A percentile compares a stretch with the other conserved stretches of the same genome.
These are phyloP conservation scores for Podila clonocystis DNA, from an alignment of 192 early-diverging fungal genomes.

Conservation along the genomic window DNA sequence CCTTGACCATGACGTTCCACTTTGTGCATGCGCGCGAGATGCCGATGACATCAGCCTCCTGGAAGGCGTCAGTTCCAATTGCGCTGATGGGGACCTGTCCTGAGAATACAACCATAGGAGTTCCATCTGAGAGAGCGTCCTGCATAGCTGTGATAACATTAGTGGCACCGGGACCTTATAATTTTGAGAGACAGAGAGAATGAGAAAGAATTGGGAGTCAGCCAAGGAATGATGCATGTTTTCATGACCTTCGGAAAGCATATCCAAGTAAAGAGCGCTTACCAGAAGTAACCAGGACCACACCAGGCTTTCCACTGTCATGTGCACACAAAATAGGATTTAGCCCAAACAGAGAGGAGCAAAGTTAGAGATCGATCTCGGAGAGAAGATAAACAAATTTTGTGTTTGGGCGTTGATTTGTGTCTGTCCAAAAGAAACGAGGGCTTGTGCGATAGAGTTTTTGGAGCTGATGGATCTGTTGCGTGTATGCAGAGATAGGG, in stretches of 20 bases:
- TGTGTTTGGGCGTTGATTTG: neutral
- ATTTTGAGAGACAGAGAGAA: conserved; percentile 37
- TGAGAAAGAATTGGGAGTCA: conserved; percentile 1
- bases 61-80: conserved; percentile 97
- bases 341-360: conserved; percentile 6
- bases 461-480: too few relatives aligned
- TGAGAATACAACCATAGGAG: conserved; percentile 94
- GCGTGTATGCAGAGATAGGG: conserved; percentile 20
- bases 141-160: conserved; percentile 98
- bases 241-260: neutral
- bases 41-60: conserved; percentile 97
- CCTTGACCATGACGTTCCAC: conserved; percentile 99
- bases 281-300: conserved; percentile 58
- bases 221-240: too few relatives aligned
- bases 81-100: conserved; percentile 94
- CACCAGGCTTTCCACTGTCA: conserved; percentile 78
- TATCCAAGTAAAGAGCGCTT: neutral
- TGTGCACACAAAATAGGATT: conserved; percentile 14
- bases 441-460: too few relatives aligned
- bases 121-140: conserved; percentile 95
- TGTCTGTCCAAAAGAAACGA: neutral
- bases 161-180: conserved; percentile 94
- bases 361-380: conserved; percentile 1
- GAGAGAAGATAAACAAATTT: neutral
- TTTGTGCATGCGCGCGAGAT: conserved; percentile 97